These are phyloP conservation scores for Chamaecyparis obtusa DNA, from an alignment of 75 land plant species.

Conservation along the genomic window DNA sequence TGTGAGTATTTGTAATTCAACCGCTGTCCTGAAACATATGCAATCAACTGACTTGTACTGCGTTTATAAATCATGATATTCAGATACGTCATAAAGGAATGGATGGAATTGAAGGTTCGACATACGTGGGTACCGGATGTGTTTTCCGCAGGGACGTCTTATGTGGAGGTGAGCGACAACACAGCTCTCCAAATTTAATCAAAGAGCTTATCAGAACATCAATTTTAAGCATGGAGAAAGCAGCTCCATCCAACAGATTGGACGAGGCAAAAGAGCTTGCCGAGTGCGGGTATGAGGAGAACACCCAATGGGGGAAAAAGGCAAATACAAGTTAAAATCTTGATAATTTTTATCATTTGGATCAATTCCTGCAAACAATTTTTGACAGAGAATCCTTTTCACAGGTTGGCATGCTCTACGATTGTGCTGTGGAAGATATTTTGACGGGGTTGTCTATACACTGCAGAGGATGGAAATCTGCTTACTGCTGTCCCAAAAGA, in stretches of 20 bases:
- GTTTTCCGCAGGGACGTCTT: too few species aligned
- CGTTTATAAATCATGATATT: neutral
- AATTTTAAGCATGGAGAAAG: neutral
- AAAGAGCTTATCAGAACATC: neutral
- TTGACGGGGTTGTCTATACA: too few species aligned
- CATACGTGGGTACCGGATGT: too few species aligned
- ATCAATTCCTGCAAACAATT: too few species aligned
- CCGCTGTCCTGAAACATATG: too few species aligned
- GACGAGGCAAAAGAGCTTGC: slow-evolving; percentile 23
- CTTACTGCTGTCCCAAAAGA: slow-evolving; percentile 34
- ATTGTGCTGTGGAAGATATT: slow-evolving; percentile 32
- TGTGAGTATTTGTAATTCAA: slow-evolving; percentile 15
- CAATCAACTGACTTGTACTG: neutral
- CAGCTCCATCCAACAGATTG: neutral
- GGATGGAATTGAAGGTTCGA: too few species aligned
- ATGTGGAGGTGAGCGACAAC: neutral
- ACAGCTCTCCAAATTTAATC: neutral
- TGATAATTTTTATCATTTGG: too few species aligned
- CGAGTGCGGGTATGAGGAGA: slow-evolving; percentile 31
- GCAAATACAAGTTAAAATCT: neutral
- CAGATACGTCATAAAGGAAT: slow-evolving; percentile 21
- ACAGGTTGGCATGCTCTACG: slow-evolving; percentile 59
- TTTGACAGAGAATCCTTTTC: neutral
- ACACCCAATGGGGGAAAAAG: slow-evolving; percentile 48
- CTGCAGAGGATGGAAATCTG: too few species aligned